Base-by-base conservation (phyloP, 352 stramenopile genomes). In the Aphanomyces cochlioides region DNA sequence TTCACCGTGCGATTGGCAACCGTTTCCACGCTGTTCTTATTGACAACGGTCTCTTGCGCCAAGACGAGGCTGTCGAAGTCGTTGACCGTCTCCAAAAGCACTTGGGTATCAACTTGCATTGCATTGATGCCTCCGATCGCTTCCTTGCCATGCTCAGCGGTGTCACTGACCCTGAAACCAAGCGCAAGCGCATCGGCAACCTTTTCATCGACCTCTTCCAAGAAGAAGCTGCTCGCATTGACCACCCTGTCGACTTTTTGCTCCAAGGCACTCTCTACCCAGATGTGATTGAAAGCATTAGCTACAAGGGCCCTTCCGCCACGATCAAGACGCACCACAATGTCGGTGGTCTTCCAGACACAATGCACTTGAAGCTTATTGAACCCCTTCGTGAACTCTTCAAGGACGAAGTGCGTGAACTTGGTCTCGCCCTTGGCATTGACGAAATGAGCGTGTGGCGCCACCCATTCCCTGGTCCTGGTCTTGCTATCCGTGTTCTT, bases 261-360 rank as follows among this genome's bases (percentile, higher is more conserved):
- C 87, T 99, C 38, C 97, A 99, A 78, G 98, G 98, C 60, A 99
- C 98, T 40, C 79, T 99, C 28, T 99, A 99, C 79, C 97, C 98
- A 21, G 98, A 99, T 79, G 96, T 99, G 66, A 99, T 99, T 79
- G 98, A 99, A 79, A 98, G 87, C 73, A 92, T 99, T 64, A 98
- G 92, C 56, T 99, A 99, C 92, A 99, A 99, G 82, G 88, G 97
- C 34, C 96, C 96, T 8, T 98, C 88, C 28, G 97, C 96, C 28
- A 99, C 96, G 41, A 99, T 99, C 80, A 99, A 99, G 87, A 99
- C 96, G 43, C 98, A 99, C 80, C 97, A 99, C 88, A 99, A 99
- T 83, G 98, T 99, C 28, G 97, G 97, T 56, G 97, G 97, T 7
- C 85, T 99, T 36, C 96, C 96, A 1, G 96, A 97, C 50, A 96